A percentile compares a stretch with the other conserved stretches of the same genome.
Evolutionary conservation across 1,284 basidiomycete genomes (phyloP).

Genomic region (Cutaneotrichosporon sp.): DNA sequence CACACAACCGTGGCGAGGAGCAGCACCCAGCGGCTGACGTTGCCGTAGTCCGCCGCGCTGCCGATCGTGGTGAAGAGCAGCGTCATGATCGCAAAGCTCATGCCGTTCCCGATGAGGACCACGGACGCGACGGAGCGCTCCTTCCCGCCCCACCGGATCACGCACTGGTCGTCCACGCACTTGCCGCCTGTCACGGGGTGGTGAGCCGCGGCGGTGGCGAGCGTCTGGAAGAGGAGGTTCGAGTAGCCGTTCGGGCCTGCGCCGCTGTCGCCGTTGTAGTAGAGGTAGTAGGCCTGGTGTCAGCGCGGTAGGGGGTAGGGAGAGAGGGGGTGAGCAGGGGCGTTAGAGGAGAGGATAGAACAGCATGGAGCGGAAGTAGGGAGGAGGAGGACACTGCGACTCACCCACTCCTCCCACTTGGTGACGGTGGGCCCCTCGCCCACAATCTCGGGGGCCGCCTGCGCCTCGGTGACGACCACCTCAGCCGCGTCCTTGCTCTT

Average conservation of each 20-base stretch:
- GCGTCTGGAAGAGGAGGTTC: constrained; percentile 68
- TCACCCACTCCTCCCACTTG: neutral
- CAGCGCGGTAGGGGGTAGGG: neutral
- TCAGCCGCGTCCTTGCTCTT: neutral
- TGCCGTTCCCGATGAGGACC: constrained; percentile 68
- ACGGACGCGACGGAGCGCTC: constrained; percentile 66
- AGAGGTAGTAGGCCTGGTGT: constrained; percentile 25
- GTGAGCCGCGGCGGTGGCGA: constrained; percentile 67
- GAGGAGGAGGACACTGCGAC: neutral
- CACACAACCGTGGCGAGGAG: constrained; percentile 66
- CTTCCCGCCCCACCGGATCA: constrained; percentile 69
- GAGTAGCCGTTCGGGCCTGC: constrained; percentile 57
- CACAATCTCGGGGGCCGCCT: no score
- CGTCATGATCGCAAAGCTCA: constrained; percentile 59
- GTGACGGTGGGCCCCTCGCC: neutral
- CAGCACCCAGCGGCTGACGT: constrained; percentile 71
- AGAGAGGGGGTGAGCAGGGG: no score
- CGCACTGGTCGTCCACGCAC: constrained; percentile 32
- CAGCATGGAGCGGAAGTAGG: no score
- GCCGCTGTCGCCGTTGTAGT: constrained; percentile 27
- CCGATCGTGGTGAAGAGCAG: constrained; percentile 68
- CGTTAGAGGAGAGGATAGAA: no score
- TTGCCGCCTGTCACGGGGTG: constrained; percentile 57
- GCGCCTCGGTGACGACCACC: no score
- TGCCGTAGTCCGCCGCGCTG: constrained; percentile 75